phyloP scores from a whole-genome alignment of 140 eudicot genomes.

The Bidens hawaiensis region DNA sequence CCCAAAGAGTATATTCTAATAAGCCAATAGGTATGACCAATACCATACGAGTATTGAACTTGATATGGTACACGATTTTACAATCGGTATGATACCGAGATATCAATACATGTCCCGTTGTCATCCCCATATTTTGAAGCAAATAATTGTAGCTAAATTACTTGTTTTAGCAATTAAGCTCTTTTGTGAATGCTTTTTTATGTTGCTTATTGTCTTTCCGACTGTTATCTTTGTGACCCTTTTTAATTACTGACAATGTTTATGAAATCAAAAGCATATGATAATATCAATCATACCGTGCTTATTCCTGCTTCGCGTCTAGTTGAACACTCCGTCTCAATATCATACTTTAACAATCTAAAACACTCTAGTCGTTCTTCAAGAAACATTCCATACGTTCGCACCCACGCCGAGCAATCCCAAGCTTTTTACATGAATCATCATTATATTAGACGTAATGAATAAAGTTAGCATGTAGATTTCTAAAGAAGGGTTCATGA shows the following conservation, averaged over 20 bases:
- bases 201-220: too few species aligned
- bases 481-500: background rate
- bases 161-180: background rate
- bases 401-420: constrained; percentile 94
- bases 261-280: too few species aligned
- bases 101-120: too few species aligned
- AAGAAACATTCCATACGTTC: constrained; percentile 68
- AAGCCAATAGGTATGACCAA: too few species aligned
- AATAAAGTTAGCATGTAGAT: background rate
- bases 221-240: too few species aligned
- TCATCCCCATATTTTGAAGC: too few species aligned
- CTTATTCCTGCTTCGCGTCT: constrained; percentile 43
- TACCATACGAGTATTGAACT: too few species aligned
- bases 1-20: too few species aligned
- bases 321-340: constrained; percentile 52
- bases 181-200: background rate
- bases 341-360: constrained; percentile 55
- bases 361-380: constrained; percentile 84
- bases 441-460: background rate
- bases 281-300: constrained; percentile 28
- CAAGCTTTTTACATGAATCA: constrained; percentile 47
- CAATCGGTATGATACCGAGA: too few species aligned
- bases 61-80: too few species aligned
- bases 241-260: background rate
- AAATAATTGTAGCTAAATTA: background rate